phyloP scores from a whole-genome alignment of 176 grass and related monocot genomes.

The Rhynchospora tenuis region DNA sequence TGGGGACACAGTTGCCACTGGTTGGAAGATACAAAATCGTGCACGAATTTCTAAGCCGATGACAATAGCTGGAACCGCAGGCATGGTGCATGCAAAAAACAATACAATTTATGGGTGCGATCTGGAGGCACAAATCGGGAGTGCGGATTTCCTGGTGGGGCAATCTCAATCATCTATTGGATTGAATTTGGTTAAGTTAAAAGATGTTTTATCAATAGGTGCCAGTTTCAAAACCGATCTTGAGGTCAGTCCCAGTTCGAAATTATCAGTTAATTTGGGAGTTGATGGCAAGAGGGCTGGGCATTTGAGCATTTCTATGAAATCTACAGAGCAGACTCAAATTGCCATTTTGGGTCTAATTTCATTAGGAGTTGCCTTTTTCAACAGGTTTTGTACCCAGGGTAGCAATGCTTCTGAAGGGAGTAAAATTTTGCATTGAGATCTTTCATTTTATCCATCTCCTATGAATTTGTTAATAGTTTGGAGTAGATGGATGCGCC shows the following conservation, averaged over 20 bases:
- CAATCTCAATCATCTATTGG: constrained; percentile 55
- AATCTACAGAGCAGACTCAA: constrained; percentile 62
- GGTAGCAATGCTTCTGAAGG: background rate
- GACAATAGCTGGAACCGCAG: constrained; percentile 47
- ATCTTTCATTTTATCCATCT: background rate
- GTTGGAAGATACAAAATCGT: constrained; percentile 64
- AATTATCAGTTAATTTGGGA: constrained; percentile 48
- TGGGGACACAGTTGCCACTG: constrained; percentile 58
- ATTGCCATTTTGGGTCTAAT: constrained; percentile 57
- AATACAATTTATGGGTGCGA: constrained; percentile 53
- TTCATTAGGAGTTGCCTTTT: constrained; percentile 55
- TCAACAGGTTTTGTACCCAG: constrained; percentile 36
- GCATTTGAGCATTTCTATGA: constrained; percentile 57
- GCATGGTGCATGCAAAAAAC: constrained; percentile 45
- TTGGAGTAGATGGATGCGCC: background rate
- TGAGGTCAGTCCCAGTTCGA: constrained; percentile 53
- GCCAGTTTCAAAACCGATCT: constrained; percentile 68
- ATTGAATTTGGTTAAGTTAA: constrained; percentile 57
- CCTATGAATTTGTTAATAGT: background rate
- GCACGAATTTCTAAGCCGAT: constrained; percentile 49
- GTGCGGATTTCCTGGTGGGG: constrained; percentile 45
- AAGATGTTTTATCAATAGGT: constrained; percentile 45
- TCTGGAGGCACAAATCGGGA: constrained; percentile 50
- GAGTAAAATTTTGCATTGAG: constrained; percentile 14
- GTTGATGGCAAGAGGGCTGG: constrained; percentile 70